phyloP scores from a whole-genome alignment of 2,329 filamentous ascomycete genomes.

The Penicillium occitanis region DNA sequence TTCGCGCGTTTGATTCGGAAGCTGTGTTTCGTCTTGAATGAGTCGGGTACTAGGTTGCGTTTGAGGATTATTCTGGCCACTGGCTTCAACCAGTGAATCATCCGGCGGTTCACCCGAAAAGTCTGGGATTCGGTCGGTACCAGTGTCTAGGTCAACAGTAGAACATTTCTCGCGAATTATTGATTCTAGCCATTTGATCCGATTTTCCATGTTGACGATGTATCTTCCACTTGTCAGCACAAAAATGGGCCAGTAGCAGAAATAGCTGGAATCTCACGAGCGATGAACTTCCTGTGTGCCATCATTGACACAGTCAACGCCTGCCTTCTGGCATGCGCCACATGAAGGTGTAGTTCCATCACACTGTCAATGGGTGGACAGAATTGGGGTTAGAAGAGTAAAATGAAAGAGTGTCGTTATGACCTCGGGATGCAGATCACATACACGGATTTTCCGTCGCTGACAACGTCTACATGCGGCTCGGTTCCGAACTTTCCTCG shows the following conservation, averaged over 20 bases:
- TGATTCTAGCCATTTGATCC: constrained; percentile 51
- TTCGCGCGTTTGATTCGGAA: neutral
- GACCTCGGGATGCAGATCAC: constrained; percentile 18
- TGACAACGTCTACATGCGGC: constrained; percentile 45
- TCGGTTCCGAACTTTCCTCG: constrained; percentile 33
- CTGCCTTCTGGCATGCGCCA: constrained; percentile 47
- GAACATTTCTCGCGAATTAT: constrained; percentile 46
- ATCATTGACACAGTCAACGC: constrained; percentile 46
- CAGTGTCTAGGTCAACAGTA: constrained; percentile 42
- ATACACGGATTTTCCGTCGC: constrained; percentile 51
- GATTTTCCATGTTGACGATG: constrained; percentile 41
- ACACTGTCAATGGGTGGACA: constrained; percentile 36
- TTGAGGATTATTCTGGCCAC: neutral
- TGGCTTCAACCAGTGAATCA: neutral
- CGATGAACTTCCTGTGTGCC: constrained; percentile 48
- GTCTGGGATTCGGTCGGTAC: constrained; percentile 21
- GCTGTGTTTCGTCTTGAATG: neutral
- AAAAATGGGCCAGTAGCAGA: neutral
- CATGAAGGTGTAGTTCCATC: constrained; percentile 47
- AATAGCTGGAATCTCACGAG: constrained; percentile 33
- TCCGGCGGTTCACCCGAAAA: constrained; percentile 21
- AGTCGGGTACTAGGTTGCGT: neutral
- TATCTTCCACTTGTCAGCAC: constrained; percentile 28
- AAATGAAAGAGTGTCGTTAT: neutral
- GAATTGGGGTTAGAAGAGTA: neutral